Base-by-base conservation (phyloP, 1,139 yeast genomes). In the Candida neerlandica region DNA sequence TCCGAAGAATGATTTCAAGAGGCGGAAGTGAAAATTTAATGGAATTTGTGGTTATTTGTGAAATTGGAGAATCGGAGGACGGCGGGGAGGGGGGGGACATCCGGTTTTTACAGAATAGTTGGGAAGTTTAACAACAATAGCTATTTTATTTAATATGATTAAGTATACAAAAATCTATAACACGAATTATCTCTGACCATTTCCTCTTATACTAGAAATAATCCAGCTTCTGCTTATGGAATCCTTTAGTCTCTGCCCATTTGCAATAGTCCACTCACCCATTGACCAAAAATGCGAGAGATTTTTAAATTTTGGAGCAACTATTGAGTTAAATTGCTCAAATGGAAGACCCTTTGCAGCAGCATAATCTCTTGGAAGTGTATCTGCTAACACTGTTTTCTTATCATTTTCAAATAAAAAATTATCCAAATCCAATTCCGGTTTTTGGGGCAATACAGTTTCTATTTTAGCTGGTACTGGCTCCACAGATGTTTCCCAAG, bases 241-340 rank as follows among this genome's bases (percentile, higher is more conserved):
- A 58, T 85, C 87, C 52, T 75, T 80, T 10, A 81, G 49, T 49
- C 75, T 63, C 23, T 66, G 67, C 1, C 82, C 83, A 43, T 79
- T 78, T 7, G 75, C 60, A 2, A 50, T 51, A 2, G 67, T 80
- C 89, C 89, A 84, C 15, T 67, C 58, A 0, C 87, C 88, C 75
- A 85, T 66, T 15, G 86, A 78, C 90, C 90, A 85, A 58, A 85
- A 82, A 62, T 84, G 89, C 51, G 65, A 68, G 14, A 70, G 58
- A 11, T 67, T 67, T 34, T 68, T 64, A 56, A 84, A 78, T 2
- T 64, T 58, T 0, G 89, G 89, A 0, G 87, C 80, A 9, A 70
- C 52, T 9, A 54, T 51, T 7, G 58, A 56, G 48, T 70, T 69
- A 50, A 69, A 69, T 12, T 55, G 56, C 33, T 68, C 47, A 45